Percentiles rank a stretch among this genome's conserved stretches.
These are phyloP conservation scores for Conticribra guillardii DNA, from an alignment of 108 stramenopile species.

Conservation along the genomic window DNA sequence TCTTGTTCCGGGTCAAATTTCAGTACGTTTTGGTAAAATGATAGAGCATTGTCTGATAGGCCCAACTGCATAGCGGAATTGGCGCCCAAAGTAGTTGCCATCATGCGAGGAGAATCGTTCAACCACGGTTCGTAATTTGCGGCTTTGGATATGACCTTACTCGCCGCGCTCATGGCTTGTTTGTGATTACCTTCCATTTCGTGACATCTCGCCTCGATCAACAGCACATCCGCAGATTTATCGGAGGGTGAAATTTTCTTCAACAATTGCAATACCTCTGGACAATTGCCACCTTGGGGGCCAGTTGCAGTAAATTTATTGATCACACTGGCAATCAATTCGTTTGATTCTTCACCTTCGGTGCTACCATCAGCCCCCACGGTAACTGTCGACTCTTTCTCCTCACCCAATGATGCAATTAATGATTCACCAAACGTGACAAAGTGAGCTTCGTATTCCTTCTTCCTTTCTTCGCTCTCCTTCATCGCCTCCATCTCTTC, in stretches of 20 bases:
- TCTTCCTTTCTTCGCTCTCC: slow-evolving; percentile 50
- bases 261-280: slow-evolving; percentile 46
- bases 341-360: slow-evolving; percentile 16
- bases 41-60: slow-evolving; percentile 57
- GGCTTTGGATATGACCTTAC: slow-evolving; percentile 52
- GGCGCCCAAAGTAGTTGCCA: slow-evolving; percentile 57
- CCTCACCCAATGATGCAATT: slow-evolving; percentile 13
- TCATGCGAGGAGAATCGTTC: slow-evolving; percentile 55
- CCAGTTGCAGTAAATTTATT: slow-evolving; percentile 38
- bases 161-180: slow-evolving; percentile 51
- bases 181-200: slow-evolving; percentile 61
- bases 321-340: slow-evolving; percentile 33
- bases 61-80: slow-evolving; percentile 69
- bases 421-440: slow-evolving; percentile 42
- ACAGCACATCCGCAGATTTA: slow-evolving; percentile 51
- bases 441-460: slow-evolving; percentile 57
- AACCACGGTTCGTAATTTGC: slow-evolving; percentile 54
- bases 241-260: slow-evolving; percentile 52
- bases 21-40: slow-evolving; percentile 63
- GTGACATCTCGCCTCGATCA: slow-evolving; percentile 65
- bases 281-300: slow-evolving; percentile 46
- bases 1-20: slow-evolving; percentile 69
- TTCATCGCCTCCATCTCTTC: slow-evolving; percentile 56
- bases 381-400: slow-evolving; percentile 7
- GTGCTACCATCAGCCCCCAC: slow-evolving; percentile 34